Evolutionary conservation across 2,329 filamentous ascomycete species (phyloP).

Genomic region (Colletotrichum abscissum): DNA sequence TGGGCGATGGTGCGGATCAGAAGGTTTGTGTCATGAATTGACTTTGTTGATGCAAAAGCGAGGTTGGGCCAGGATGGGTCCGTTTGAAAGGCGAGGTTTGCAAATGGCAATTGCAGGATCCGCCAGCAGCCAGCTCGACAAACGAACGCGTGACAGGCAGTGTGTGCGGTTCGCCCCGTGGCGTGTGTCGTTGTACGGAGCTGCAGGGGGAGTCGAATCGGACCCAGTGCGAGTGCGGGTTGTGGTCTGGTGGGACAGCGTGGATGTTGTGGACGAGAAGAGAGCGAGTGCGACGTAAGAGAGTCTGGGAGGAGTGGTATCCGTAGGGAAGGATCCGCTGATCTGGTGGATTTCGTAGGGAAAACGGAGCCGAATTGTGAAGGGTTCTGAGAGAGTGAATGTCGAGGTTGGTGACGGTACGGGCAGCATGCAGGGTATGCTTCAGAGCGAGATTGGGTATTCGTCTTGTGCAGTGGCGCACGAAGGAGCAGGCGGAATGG

Average conservation of each 20-base stretch:
- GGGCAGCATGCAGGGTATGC: slow-evolving; percentile 12
- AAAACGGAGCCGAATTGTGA: slow-evolving; percentile 8
- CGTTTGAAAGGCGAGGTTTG: slow-evolving; percentile 23
- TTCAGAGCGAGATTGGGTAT: slow-evolving; percentile 23
- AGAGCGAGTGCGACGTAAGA: neutral
- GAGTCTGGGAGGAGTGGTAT: neutral
- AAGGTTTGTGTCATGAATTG: slow-evolving; percentile 29
- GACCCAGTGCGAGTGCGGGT: slow-evolving; percentile 18
- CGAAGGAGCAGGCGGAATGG: neutral
- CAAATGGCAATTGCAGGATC: slow-evolving; percentile 22
- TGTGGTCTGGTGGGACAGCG: slow-evolving; percentile 3
- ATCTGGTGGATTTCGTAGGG: slow-evolving; percentile 7
- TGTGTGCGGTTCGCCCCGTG: slow-evolving; percentile 33
- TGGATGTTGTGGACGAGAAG: neutral
- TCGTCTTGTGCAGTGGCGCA: slow-evolving; percentile 19
- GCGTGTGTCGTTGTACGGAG: slow-evolving; percentile 30
- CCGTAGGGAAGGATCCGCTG: slow-evolving; percentile 4
- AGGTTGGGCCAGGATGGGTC: slow-evolving; percentile 19
- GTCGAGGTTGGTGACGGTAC: neutral
- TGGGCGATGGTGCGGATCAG: slow-evolving; percentile 4
- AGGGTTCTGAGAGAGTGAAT: neutral
- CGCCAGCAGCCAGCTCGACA: slow-evolving; percentile 21
- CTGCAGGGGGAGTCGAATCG: slow-evolving; percentile 9
- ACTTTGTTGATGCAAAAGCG: slow-evolving; percentile 13
- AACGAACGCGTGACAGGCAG: slow-evolving; percentile 33